Evolutionary conservation across 768 basidiomycete genomes (phyloP).

Genomic region (Rhodotorula sphaerocarpa): DNA sequence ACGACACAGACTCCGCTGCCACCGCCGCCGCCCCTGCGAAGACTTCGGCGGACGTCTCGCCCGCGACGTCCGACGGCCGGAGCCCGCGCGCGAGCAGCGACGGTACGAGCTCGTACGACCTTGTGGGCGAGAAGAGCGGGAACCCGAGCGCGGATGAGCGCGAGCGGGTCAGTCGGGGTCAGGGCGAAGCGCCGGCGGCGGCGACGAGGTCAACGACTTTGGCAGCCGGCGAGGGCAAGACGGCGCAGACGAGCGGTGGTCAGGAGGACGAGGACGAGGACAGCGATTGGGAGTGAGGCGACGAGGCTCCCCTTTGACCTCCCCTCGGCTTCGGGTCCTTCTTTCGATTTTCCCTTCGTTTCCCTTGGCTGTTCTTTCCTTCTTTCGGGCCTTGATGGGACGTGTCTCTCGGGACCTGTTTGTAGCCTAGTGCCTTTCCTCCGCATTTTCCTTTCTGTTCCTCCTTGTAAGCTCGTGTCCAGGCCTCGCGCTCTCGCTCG

Average conservation of each 20-base stretch:
- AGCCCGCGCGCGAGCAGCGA: conserved; percentile 20
- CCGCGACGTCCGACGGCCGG: background rate
- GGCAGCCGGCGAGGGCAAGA: background rate
- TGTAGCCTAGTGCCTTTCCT: too few species aligned
- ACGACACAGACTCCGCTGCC: background rate
- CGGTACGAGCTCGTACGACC: conserved; percentile 31
- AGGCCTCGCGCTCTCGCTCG: too few species aligned
- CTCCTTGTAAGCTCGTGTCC: too few species aligned
- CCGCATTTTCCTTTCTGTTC: too few species aligned
- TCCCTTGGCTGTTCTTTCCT: too few species aligned
- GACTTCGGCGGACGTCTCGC: background rate
- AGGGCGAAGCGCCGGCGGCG: background rate
- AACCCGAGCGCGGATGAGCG: conserved; percentile 17
- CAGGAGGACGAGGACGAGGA: conserved; percentile 16
- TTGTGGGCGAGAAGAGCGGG: conserved; percentile 33
- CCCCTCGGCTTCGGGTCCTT: too few species aligned
- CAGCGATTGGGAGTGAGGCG: conserved; percentile 23
- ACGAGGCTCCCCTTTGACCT: background rate
- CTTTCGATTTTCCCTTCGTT: too few species aligned
- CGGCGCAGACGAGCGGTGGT: background rate
- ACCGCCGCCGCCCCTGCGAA: conserved; percentile 4
- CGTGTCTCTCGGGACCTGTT: too few species aligned
- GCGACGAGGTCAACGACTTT: background rate
- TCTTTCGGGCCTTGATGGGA: too few species aligned
- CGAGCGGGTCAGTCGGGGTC: background rate